Conservation (phyloP, 768 basidiomycete genomes). For the Hypholoma sublateritium region DNA sequence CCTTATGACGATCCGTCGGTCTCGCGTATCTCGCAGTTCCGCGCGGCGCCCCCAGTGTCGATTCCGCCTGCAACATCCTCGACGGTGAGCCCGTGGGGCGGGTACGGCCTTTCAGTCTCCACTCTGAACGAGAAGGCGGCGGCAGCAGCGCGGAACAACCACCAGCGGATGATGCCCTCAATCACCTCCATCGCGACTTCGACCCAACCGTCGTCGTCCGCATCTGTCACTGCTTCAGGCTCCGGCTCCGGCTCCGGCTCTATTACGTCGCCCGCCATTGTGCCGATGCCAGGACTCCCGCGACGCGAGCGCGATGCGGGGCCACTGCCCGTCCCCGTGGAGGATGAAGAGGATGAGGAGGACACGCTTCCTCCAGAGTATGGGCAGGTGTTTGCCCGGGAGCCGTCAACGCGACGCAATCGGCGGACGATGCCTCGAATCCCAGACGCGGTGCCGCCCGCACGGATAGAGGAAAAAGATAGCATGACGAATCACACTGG, state of each 20-base stretch:
- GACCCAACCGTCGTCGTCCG: not conserved
- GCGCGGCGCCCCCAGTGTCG: too few relatives aligned
- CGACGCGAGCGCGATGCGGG: constrained; percentile 26
- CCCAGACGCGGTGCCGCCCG: too few relatives aligned
- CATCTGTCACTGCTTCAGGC: not conserved
- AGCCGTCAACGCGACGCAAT: not conserved
- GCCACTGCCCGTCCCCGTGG: constrained; percentile 9
- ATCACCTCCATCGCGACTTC: constrained; percentile 3
- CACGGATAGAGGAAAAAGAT: too few relatives aligned
- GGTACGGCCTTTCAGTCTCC: not conserved
- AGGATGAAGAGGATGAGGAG: constrained; percentile 16
- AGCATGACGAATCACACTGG: too few relatives aligned
- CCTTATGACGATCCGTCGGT: too few relatives aligned
- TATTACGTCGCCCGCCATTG: not conserved
- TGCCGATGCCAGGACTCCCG: not conserved
- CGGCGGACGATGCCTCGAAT: not conserved
- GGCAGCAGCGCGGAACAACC: not conserved
- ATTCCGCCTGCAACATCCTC: too few relatives aligned
- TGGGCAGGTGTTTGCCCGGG: constrained; percentile 22
- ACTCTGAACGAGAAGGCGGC: not conserved
- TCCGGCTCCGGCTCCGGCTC: not conserved
- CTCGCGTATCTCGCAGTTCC: too few relatives aligned
- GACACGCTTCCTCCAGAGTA: constrained; percentile 30
- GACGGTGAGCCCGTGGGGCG: not conserved
- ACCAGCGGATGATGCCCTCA: constrained; percentile 8